Evolutionary conservation across 257 asterid species (phyloP).

Genomic region (Jasminum sambac): DNA sequence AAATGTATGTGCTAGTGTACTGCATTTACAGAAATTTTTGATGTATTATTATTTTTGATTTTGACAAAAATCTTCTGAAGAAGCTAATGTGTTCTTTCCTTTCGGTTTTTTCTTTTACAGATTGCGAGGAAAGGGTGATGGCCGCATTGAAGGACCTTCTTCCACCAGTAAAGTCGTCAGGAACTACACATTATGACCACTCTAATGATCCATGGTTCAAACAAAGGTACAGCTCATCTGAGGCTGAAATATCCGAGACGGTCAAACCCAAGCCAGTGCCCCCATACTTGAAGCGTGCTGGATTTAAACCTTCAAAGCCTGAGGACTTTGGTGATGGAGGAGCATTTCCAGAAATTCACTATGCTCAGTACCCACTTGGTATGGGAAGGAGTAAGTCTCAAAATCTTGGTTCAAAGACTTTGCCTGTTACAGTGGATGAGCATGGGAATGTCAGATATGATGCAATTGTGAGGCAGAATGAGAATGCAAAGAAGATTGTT

Average conservation of each 20-base stretch:
- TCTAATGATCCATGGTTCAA: slow-evolving; percentile 55
- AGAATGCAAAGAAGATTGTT: slow-evolving; percentile 78
- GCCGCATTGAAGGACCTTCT: slow-evolving; percentile 47
- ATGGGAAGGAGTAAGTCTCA: slow-evolving; percentile 64
- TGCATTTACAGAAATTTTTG: too few relatives aligned
- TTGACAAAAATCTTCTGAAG: too few relatives aligned
- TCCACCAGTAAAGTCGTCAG: slow-evolving; percentile 37
- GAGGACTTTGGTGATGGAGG: slow-evolving; percentile 96
- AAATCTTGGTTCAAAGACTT: slow-evolving; percentile 60
- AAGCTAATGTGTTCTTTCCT: background rate
- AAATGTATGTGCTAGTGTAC: too few relatives aligned
- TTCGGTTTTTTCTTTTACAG: background rate
- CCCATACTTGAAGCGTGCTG: slow-evolving; percentile 69
- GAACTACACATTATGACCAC: slow-evolving; percentile 42
- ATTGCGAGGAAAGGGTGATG: slow-evolving; percentile 24
- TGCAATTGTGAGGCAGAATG: slow-evolving; percentile 79
- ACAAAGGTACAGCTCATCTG: slow-evolving; percentile 56
- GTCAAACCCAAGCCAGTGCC: slow-evolving; percentile 68
- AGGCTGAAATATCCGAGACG: slow-evolving; percentile 51
- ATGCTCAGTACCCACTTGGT: slow-evolving; percentile 82
- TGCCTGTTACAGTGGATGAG: slow-evolving; percentile 87
- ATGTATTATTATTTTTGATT: too few relatives aligned
- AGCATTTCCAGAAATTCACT: slow-evolving; percentile 87
- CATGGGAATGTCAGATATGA: slow-evolving; percentile 78
- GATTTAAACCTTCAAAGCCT: slow-evolving; percentile 75